These are phyloP conservation scores for Digitaria exilis DNA, from an alignment of 202 grass and related monocot genomes.

Conservation along the genomic window DNA sequence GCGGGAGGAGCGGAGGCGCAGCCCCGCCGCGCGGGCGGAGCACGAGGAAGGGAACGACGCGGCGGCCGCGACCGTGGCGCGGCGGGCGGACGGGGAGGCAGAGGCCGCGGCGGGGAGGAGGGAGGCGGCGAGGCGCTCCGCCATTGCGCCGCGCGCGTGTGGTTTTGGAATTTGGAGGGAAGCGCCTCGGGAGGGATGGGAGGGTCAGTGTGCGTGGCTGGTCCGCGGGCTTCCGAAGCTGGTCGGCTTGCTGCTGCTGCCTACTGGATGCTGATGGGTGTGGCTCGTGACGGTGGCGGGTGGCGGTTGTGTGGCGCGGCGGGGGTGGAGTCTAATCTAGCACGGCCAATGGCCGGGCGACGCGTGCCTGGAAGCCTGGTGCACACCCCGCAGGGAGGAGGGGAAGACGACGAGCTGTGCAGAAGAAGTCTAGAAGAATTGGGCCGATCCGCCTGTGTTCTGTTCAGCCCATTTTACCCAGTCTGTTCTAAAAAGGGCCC, in stretches of 20 bases:
- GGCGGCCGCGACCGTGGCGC: conserved; percentile 4
- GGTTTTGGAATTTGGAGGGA: conserved; percentile 15
- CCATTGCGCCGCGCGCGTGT: conserved; percentile 51
- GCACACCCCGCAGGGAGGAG: neutral
- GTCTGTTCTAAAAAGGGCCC: no score
- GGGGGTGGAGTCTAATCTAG: conserved; percentile 32
- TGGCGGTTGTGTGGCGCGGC: conserved; percentile 36
- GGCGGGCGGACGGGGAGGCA: conserved; percentile 38
- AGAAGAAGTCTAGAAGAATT: neutral
- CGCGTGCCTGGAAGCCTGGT: conserved; percentile 38
- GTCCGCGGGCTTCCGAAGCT: neutral
- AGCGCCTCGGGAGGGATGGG: neutral
- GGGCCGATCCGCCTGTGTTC: no score
- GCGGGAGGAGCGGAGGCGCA: conserved; percentile 21
- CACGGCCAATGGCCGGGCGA: conserved; percentile 8
- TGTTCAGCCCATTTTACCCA: no score
- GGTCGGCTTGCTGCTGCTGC: neutral
- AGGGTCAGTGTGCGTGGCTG: neutral
- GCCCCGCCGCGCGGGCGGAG: conserved; percentile 36
- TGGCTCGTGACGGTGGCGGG: neutral
- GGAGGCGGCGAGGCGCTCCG: conserved; percentile 63
- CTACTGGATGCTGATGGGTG: neutral
- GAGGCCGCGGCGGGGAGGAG: conserved; percentile 35
- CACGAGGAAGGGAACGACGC: conserved; percentile 28
- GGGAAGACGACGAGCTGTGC: neutral